Evolutionary conservation across 169 alveolate genomes (phyloP).

Genomic region (Plasmodium gonderi): DNA sequence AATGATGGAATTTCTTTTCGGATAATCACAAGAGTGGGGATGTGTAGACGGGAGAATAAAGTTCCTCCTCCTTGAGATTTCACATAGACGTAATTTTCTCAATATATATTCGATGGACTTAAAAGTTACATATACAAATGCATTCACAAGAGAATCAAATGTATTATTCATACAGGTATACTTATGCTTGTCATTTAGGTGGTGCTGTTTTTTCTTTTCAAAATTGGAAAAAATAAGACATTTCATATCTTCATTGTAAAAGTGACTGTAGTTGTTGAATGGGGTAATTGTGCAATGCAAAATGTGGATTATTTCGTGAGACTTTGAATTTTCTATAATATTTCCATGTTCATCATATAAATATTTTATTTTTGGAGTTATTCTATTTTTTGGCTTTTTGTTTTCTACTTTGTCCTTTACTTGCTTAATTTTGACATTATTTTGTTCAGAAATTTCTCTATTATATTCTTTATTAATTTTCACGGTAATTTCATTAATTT

Average conservation of each 20-base stretch:
- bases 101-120: background rate
- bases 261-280: background rate
- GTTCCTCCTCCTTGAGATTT: no score
- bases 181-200: no score
- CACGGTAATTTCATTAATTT: conserved; percentile 5
- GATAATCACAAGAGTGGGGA: no score
- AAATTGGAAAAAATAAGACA: no score
- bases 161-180: background rate
- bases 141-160: background rate
- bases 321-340: conserved; percentile 24
- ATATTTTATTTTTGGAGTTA: conserved; percentile 59
- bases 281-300: background rate
- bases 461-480: background rate
- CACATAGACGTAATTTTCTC: background rate
- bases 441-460: background rate
- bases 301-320: conserved; percentile 46
- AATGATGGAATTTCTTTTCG: no score
- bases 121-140: background rate
- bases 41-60: no score
- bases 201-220: no score
- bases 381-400: conserved; percentile 46
- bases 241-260: background rate
- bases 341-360: conserved; percentile 64
- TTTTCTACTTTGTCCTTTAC: conserved; percentile 7
- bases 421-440: background rate